Percentiles rank a stretch among this genome's conserved stretches.
Evolutionary conservation across 2,329 filamentous ascomycete genomes (phyloP).

Genomic region (Acephala macrosclerotiorum): DNA sequence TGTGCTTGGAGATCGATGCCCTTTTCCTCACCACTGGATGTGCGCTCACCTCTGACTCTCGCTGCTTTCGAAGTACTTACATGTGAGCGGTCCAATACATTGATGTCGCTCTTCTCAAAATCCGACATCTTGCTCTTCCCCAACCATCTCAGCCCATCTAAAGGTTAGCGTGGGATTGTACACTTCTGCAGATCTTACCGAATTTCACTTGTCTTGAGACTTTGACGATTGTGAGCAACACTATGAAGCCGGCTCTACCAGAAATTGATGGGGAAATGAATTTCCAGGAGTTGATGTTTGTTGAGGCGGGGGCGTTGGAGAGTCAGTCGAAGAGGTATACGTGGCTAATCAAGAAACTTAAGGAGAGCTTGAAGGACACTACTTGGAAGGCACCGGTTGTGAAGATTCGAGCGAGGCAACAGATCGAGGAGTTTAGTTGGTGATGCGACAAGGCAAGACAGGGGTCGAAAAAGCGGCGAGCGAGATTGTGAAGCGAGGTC

Average conservation of each 20-base stretch:
- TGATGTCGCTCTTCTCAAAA: background rate
- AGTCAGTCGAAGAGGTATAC: background rate
- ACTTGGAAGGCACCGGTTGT: background rate
- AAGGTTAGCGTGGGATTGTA: background rate
- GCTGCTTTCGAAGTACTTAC: background rate
- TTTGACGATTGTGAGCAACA: background rate
- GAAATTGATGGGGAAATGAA: background rate
- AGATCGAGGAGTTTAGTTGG: background rate
- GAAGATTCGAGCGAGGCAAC: background rate
- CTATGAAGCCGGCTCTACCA: background rate
- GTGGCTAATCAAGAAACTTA: background rate
- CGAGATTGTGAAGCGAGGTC: background rate
- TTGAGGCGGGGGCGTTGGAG: background rate
- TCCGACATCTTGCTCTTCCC: background rate
- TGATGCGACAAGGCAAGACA: background rate
- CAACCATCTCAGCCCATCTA: background rate
- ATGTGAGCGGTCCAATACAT: background rate
- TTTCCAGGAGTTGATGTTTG: background rate
- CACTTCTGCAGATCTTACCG: background rate
- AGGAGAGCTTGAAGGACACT: background rate
- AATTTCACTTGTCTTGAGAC: background rate
- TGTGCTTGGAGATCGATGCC: background rate
- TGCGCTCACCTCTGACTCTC: background rate
- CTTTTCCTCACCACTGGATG: background rate
- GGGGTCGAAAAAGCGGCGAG: background rate